phyloP scores from a whole-genome alignment of 2,329 filamentous ascomycete species.

The Aspergillus intermedius region DNA sequence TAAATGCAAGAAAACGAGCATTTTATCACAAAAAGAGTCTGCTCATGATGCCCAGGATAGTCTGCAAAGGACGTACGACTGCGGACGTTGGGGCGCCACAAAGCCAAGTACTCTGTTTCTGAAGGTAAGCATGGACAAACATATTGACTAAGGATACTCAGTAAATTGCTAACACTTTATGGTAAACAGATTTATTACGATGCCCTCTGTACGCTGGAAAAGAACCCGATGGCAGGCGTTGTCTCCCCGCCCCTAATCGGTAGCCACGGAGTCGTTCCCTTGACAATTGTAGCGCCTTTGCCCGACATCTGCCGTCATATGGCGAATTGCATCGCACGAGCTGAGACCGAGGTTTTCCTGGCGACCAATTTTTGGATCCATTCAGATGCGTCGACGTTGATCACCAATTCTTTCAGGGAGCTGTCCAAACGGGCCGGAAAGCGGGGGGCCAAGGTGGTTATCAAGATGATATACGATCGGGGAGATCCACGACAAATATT shows the following conservation, averaged over 20 bases:
- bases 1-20: conserved; percentile 19
- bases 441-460: conserved; percentile 52
- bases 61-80: conserved; percentile 50
- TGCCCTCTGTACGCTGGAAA: conserved; percentile 43
- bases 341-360: conserved; percentile 65
- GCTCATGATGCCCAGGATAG: conserved; percentile 32
- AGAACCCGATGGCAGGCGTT: conserved; percentile 39
- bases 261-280: conserved; percentile 56
- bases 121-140: conserved; percentile 33
- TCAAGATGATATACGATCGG: conserved; percentile 72
- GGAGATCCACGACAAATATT: conserved; percentile 58
- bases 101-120: conserved; percentile 63
- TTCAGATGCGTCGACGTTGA: conserved; percentile 59
- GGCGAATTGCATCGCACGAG: conserved; percentile 67
- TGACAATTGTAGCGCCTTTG: conserved; percentile 63
- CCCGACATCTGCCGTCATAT: conserved; percentile 69
- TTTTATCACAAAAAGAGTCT: conserved; percentile 9
- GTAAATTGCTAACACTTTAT: background rate
- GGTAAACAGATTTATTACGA: conserved; percentile 56
- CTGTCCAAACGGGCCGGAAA: conserved; percentile 59
- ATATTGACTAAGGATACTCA: background rate
- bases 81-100: conserved; percentile 61
- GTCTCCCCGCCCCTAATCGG: conserved; percentile 56
- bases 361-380: conserved; percentile 72
- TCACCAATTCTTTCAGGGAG: conserved; percentile 63